These are phyloP conservation scores for Eutrema yunnanense DNA, from an alignment of 345 rosid species.

Conservation along the genomic window DNA sequence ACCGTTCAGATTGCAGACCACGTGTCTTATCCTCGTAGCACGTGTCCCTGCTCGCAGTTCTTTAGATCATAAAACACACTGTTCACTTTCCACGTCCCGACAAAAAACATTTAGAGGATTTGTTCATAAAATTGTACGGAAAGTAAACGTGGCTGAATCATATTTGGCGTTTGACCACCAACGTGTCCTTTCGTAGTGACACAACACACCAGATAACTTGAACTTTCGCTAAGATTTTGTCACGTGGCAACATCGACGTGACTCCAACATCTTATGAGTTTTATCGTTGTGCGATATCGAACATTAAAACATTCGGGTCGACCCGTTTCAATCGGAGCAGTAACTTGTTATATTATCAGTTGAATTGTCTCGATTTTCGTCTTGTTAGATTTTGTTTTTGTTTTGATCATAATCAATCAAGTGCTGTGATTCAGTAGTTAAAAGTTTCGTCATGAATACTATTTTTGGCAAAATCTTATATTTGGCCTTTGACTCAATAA, in stretches of 20 bases:
- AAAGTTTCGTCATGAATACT: too few species aligned
- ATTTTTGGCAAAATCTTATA: too few species aligned
- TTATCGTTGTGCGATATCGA: background rate
- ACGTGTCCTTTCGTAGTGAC: constrained; percentile 9
- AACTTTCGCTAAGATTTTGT: background rate
- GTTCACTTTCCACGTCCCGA: constrained; percentile 17
- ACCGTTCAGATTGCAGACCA: background rate
- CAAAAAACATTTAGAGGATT: background rate
- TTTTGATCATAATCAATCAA: too few species aligned
- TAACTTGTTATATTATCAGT: background rate
- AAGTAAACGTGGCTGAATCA: background rate
- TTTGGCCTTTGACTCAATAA: too few species aligned
- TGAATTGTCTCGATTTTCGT: background rate
- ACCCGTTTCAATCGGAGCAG: background rate
- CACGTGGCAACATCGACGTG: constrained; percentile 5
- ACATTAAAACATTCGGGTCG: background rate
- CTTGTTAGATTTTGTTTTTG: too few species aligned
- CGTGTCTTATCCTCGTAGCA: constrained; percentile 10
- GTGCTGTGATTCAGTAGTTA: too few species aligned
- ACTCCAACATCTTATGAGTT: constrained; percentile 1
- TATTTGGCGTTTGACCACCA: constrained; percentile 15
- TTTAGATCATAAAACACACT: background rate
- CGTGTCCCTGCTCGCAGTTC: constrained; percentile 10
- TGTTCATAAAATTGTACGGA: constrained; percentile 4
- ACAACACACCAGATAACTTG: background rate